These are phyloP conservation scores for Hypseocharis bilobata DNA, from an alignment of 441 rosid species.

Conservation along the genomic window DNA sequence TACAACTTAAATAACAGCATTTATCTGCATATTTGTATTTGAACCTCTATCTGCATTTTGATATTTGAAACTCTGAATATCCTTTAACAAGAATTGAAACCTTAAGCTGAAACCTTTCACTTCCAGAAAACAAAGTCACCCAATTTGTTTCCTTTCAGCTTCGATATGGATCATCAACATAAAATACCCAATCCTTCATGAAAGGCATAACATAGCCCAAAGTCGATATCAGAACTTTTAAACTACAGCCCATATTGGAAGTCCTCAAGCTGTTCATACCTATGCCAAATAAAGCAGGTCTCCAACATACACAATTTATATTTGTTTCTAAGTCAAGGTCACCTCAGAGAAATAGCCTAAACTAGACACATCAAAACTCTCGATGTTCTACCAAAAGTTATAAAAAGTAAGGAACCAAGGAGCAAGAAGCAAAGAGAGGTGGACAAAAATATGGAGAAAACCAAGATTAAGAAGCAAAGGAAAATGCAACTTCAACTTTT, in stretches of 20 bases:
- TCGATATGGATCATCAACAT: constrained; percentile 23
- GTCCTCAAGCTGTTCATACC: constrained; percentile 29
- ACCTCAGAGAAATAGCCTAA: constrained; percentile 27
- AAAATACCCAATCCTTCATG: constrained; percentile 18
- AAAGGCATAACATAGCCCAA: constrained; percentile 17
- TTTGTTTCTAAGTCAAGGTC: constrained; percentile 23
- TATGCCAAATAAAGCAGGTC: constrained; percentile 22
- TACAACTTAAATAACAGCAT: neutral
- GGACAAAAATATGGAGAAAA: constrained; percentile 13
- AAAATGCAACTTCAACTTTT: constrained; percentile 19
- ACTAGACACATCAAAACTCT: constrained; percentile 22
- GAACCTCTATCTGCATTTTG: neutral
- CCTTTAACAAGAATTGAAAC: constrained; percentile 17
- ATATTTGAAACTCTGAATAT: constrained; percentile 18
- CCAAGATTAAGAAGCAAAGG: constrained; percentile 7
- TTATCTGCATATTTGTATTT: neutral
- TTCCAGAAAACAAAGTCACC: constrained; percentile 27
- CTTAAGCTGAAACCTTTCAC: constrained; percentile 20
- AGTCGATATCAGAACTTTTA: constrained; percentile 19
- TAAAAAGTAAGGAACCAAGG: neutral
- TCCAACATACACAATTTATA: constrained; percentile 20
- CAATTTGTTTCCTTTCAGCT: constrained; percentile 22
- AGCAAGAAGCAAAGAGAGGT: neutral
- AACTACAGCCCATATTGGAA: constrained; percentile 16
- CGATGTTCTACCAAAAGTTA: constrained; percentile 5